phyloP scores from a whole-genome alignment of 345 rosid genomes.

The Balakata baccata region DNA sequence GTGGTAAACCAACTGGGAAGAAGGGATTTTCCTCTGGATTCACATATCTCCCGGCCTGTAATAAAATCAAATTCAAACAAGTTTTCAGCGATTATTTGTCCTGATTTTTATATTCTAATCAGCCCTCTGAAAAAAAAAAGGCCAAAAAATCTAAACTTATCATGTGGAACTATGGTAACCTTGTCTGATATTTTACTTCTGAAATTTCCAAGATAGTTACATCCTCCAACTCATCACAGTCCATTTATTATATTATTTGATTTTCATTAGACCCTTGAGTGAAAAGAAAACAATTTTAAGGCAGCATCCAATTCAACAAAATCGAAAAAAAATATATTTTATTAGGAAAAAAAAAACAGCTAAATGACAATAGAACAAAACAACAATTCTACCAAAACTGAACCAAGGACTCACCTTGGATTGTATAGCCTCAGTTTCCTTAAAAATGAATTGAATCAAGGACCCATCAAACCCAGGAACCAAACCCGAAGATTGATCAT shows the following conservation, averaged over 20 bases:
- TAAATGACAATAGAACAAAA: neutral
- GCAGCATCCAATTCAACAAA: neutral
- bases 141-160: slow-evolving; percentile 3
- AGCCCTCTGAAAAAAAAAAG: neutral
- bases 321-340: neutral
- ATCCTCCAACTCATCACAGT: neutral
- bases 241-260: neutral
- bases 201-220: neutral
- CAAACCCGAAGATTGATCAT: slow-evolving; percentile 28
- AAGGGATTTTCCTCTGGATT: slow-evolving; percentile 85
- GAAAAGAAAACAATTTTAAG: neutral
- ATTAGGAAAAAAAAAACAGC: neutral
- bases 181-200: neutral
- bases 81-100: neutral
- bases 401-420: slow-evolving; percentile 45
- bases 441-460: slow-evolving; percentile 47
- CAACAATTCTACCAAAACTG: neutral
- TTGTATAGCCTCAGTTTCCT: slow-evolving; percentile 55
- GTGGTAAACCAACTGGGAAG: slow-evolving; percentile 62
- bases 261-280: no score
- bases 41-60: slow-evolving; percentile 70
- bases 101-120: neutral
- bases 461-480: slow-evolving; percentile 50
- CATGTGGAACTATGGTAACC: neutral
- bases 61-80: slow-evolving; percentile 14